These are phyloP conservation scores for Tolypocladium endophyticum DNA, from an alignment of 2,329 filamentous ascomycete genomes.

Conservation along the genomic window DNA sequence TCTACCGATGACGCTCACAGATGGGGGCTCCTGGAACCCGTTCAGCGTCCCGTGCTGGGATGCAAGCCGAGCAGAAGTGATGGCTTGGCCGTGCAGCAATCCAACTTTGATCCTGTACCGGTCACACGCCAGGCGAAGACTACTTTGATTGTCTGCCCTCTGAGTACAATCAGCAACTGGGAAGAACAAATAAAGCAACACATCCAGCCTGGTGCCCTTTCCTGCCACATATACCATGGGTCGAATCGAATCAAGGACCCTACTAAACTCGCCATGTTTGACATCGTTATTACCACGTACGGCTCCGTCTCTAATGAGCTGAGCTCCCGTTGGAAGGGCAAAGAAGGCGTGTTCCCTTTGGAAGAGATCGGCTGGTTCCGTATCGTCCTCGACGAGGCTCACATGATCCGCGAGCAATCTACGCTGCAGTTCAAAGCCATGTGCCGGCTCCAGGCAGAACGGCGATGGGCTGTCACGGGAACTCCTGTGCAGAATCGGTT, in stretches of 20 bases:
- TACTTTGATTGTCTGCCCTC: slow-evolving; percentile 78
- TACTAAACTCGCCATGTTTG: slow-evolving; percentile 58
- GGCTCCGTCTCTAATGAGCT: slow-evolving; percentile 77
- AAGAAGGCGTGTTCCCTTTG: slow-evolving; percentile 52
- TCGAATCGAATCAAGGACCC: slow-evolving; percentile 60
- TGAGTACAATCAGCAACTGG: slow-evolving; percentile 92
- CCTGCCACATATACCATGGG: slow-evolving; percentile 81
- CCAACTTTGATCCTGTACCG: slow-evolving; percentile 35
- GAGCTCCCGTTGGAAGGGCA: slow-evolving; percentile 49
- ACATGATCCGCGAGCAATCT: slow-evolving; percentile 79
- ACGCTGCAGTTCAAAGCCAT: slow-evolving; percentile 80
- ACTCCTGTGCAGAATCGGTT: slow-evolving; percentile 92
- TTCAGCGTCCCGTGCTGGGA: slow-evolving; percentile 33
- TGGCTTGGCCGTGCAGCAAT: slow-evolving; percentile 17
- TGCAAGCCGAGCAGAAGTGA: slow-evolving; percentile 25
- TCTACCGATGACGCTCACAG: slow-evolving; percentile 50
- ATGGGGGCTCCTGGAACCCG: slow-evolving; percentile 48
- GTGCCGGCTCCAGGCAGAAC: slow-evolving; percentile 65
- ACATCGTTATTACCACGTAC: slow-evolving; percentile 89
- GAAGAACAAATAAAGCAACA: slow-evolving; percentile 84
- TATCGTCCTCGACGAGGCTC: slow-evolving; percentile 87
- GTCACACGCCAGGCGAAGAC: slow-evolving; percentile 61
- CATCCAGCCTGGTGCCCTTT: slow-evolving; percentile 52
- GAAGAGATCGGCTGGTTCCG: slow-evolving; percentile 83
- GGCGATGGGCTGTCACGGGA: slow-evolving; percentile 94